phyloP scores from a whole-genome alignment of 371 early-diverging fungal genomes.

The Umbelopsis sp. region DNA sequence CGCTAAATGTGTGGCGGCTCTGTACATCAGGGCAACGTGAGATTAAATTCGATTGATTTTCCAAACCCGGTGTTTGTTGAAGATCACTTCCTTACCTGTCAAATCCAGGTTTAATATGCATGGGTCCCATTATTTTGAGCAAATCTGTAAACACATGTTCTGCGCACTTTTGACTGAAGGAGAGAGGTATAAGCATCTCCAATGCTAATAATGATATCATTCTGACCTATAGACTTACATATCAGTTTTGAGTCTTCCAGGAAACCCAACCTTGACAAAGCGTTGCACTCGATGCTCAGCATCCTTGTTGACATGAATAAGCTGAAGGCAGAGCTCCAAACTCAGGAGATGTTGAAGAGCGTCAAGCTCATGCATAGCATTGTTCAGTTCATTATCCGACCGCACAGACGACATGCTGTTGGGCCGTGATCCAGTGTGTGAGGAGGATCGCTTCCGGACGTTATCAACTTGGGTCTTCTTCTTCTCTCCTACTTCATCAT shows the following conservation, averaged over 20 bases:
- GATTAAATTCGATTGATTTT: too few relatives aligned
- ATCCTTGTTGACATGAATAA: constrained; percentile 85
- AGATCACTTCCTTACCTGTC: constrained; percentile 40
- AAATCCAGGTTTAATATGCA: constrained; percentile 76
- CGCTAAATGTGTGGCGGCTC: constrained; percentile 64
- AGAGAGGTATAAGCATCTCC: not conserved
- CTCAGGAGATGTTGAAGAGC: constrained; percentile 71
- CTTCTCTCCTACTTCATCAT: constrained; percentile 28
- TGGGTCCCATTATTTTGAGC: constrained; percentile 61
- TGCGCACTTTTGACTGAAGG: constrained; percentile 51
- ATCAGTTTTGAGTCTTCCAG: constrained; percentile 35
- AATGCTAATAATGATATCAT: not conserved
- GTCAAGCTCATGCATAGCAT: constrained; percentile 49
- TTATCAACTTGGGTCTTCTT: constrained; percentile 25
- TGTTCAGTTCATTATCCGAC: constrained; percentile 12
- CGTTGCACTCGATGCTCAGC: constrained; percentile 63
- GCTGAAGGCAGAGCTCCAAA: constrained; percentile 74
- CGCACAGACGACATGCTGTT: not conserved
- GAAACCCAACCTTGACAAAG: constrained; percentile 39
- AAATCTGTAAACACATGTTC: constrained; percentile 69
- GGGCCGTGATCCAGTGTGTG: constrained; percentile 1
- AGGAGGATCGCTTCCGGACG: constrained; percentile 16
- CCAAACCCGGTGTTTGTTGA: too few relatives aligned
- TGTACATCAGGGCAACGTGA: constrained; percentile 21
- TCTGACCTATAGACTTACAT: constrained; percentile 24